These are phyloP conservation scores for Fusarium tjaetaba DNA, from an alignment of 2,329 filamentous ascomycete species.

Conservation along the genomic window DNA sequence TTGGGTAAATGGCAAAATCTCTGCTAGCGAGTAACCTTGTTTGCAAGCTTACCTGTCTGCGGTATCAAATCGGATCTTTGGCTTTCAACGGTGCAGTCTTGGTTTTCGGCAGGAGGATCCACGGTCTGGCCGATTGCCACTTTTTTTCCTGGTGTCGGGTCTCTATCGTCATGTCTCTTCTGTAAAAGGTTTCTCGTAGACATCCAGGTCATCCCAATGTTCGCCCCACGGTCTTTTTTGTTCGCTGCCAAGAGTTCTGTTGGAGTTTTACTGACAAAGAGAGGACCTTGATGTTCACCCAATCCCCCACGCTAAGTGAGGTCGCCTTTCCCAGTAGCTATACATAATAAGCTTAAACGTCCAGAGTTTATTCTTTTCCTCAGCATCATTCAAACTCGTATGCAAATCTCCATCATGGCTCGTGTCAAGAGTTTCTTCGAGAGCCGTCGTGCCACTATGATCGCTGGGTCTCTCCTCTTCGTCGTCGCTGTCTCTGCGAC, in stretches of 20 bases:
- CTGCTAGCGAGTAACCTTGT: constrained; percentile 8
- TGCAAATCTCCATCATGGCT: constrained; percentile 27
- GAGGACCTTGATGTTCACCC: constrained; percentile 35
- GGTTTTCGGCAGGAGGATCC: constrained; percentile 1
- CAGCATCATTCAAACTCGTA: not conserved
- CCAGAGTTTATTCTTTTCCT: not conserved
- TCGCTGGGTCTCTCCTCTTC: constrained; percentile 25
- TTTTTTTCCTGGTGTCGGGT: not conserved
- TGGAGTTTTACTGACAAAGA: constrained; percentile 19
- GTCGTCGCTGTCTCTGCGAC: constrained; percentile 35
- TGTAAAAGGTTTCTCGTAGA: not conserved
- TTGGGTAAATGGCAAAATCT: not conserved
- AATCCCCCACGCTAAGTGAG: constrained; percentile 5
- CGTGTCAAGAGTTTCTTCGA: constrained; percentile 15
- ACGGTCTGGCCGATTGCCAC: constrained; percentile 5
- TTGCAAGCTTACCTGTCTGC: constrained; percentile 1
- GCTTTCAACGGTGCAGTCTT: not conserved
- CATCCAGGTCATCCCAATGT: constrained; percentile 17
- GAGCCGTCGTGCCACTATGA: constrained; percentile 12
- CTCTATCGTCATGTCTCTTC: not conserved
- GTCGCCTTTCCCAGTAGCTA: not conserved
- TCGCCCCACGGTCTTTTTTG: constrained; percentile 15
- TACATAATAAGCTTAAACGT: constrained; percentile 7
- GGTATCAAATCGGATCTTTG: constrained; percentile 8
- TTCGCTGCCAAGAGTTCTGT: not conserved